These are phyloP conservation scores for Fusarium setosum DNA, from an alignment of 2,329 filamentous ascomycete species.

Conservation along the genomic window DNA sequence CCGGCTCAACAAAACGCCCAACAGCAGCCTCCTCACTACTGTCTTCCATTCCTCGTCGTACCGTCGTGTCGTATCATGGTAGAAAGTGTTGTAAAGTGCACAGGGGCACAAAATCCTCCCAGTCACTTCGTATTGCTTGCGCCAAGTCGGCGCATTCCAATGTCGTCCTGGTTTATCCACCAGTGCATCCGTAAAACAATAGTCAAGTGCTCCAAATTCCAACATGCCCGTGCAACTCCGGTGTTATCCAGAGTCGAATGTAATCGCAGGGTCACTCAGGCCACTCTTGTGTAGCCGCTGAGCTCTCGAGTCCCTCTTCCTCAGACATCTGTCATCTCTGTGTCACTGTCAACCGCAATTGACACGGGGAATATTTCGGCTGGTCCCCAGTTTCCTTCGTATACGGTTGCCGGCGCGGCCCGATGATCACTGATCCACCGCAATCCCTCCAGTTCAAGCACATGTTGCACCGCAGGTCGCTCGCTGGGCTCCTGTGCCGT, in stretches of 20 bases:
- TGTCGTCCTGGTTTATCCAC: conserved; percentile 26
- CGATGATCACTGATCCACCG: conserved; percentile 83
- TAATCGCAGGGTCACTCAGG: conserved; percentile 27
- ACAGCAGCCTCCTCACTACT: conserved; percentile 31
- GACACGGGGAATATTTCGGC: conserved; percentile 60
- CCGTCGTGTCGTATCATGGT: conserved; percentile 42
- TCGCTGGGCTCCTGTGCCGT: conserved; percentile 78
- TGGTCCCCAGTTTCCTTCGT: conserved; percentile 95
- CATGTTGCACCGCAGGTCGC: conserved; percentile 79
- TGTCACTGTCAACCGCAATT: conserved; percentile 57
- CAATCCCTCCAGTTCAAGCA: conserved; percentile 79
- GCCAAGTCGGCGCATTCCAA: conserved; percentile 23
- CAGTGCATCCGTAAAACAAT: conserved; percentile 29
- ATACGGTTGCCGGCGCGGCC: conserved; percentile 91
- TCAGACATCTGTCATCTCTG: conserved; percentile 71
- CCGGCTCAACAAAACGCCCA: conserved; percentile 40
- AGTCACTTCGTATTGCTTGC: conserved; percentile 1
- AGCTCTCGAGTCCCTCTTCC: background rate
- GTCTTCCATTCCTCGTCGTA: conserved; percentile 44
- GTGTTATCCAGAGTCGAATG: conserved; percentile 49
- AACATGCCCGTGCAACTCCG: conserved; percentile 33
- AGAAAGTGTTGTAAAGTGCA: conserved; percentile 32
- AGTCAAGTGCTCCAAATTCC: conserved; percentile 21
- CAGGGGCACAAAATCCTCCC: conserved; percentile 30
- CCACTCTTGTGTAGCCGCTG: background rate